phyloP scores from a whole-genome alignment of 768 basidiomycete genomes.

The Russula earlei region DNA sequence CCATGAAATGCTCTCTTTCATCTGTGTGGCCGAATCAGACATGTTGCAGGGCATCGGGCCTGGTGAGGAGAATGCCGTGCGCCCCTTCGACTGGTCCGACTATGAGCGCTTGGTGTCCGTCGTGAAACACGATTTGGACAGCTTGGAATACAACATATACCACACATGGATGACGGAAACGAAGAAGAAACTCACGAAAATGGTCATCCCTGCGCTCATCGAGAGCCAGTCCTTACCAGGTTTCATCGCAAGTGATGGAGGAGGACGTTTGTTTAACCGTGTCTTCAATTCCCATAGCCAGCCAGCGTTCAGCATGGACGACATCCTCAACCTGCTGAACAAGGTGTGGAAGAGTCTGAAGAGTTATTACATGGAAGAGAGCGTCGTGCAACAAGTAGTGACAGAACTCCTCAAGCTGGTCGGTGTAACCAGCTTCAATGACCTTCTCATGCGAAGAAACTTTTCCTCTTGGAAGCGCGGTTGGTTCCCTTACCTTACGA shows the following conservation, averaged over 20 bases:
- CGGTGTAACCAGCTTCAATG: conserved; percentile 96
- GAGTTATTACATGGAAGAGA: conserved; percentile 97
- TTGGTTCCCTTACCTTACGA: conserved; percentile 29
- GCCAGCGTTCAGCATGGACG: conserved; percentile 97
- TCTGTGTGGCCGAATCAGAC: conserved; percentile 97
- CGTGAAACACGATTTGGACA: conserved; percentile 97
- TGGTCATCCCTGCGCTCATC: conserved; percentile 98
- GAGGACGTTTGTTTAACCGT: conserved; percentile 88
- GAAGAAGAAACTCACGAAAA: conserved; percentile 91
- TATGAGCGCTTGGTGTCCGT: conserved; percentile 96
- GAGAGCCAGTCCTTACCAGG: conserved; percentile 97
- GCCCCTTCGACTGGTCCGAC: conserved; percentile 92
- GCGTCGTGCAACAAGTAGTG: conserved; percentile 89
- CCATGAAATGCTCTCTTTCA: conserved; percentile 98
- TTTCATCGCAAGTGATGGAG: conserved; percentile 92
- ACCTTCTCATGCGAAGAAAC: conserved; percentile 95
- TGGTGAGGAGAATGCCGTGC: conserved; percentile 84
- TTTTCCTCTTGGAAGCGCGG: conserved; percentile 99
- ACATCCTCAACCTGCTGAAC: conserved; percentile 91
- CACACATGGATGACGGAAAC: conserved; percentile 99
- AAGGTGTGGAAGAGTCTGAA: conserved; percentile 98
- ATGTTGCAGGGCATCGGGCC: conserved; percentile 97
- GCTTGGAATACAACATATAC: conserved; percentile 98
- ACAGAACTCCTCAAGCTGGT: conserved; percentile 93
- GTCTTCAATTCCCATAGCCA: conserved; percentile 76